These are phyloP conservation scores for Streptanthus diversifolius DNA, from an alignment of 345 rosid genomes.

Conservation along the genomic window DNA sequence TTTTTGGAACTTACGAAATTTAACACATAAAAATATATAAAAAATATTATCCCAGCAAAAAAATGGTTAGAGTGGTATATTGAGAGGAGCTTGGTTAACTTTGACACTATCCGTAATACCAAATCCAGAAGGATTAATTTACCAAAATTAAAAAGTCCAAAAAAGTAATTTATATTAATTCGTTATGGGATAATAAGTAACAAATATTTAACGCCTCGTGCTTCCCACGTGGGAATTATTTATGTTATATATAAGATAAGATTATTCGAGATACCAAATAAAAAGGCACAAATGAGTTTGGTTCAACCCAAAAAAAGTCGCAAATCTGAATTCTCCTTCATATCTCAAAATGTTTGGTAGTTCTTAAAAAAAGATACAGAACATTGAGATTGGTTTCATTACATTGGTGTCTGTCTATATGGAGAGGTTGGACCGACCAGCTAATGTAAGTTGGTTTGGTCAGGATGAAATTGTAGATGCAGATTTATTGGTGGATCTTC, in stretches of 20 bases:
- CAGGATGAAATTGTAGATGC: conserved; percentile 24
- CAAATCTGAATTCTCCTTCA: conserved; percentile 11
- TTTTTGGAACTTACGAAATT: neutral
- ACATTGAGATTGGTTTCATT: neutral
- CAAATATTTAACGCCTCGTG: conserved; percentile 22
- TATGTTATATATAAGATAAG: neutral
- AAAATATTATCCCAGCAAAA: neutral
- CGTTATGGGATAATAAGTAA: neutral
- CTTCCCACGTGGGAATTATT: conserved; percentile 32
- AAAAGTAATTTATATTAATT: neutral
- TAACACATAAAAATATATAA: neutral
- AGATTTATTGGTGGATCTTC: conserved; percentile 27
- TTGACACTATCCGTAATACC: no score
- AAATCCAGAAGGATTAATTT: neutral
- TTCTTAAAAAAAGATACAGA: neutral
- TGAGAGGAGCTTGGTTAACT: no score
- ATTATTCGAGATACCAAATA: neutral
- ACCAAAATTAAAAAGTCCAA: neutral
- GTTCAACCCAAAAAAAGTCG: neutral
- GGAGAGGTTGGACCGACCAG: conserved; percentile 14
- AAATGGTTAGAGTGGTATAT: no score
- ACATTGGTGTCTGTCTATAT: neutral
- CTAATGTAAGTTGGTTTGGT: neutral
- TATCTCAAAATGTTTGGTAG: neutral
- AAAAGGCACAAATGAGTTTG: neutral